Evolutionary conservation across 2,329 filamentous ascomycete species (phyloP).

Genomic region (Colletotrichum sp.): DNA sequence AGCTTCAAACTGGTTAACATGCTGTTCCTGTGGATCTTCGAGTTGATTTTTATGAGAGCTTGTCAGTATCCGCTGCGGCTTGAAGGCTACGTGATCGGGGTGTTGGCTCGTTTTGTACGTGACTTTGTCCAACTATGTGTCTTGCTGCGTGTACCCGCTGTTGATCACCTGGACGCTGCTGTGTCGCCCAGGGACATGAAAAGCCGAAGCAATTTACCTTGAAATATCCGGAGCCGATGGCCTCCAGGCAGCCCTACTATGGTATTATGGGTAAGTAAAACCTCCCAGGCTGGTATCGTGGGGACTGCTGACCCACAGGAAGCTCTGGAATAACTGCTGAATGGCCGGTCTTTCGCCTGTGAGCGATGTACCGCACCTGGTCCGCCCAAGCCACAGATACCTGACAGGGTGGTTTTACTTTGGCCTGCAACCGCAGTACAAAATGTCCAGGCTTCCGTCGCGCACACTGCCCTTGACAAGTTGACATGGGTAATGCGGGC

Average conservation of each 20-base stretch:
- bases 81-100: accelerated
- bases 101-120: background rate
- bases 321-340: too few relatives aligned
- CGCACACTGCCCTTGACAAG: background rate
- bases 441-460: background rate
- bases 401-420: too few relatives aligned
- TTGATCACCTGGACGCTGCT: background rate
- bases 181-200: background rate
- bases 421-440: background rate
- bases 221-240: background rate
- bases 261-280: too few relatives aligned
- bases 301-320: too few relatives aligned
- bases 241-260: background rate
- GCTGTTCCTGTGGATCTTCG: background rate
- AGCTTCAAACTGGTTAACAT: background rate
- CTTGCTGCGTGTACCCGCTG: background rate
- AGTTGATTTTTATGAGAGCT: background rate
- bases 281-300: too few relatives aligned
- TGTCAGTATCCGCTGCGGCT: background rate
- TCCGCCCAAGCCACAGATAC: too few relatives aligned
- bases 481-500: background rate
- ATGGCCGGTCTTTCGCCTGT: too few relatives aligned
- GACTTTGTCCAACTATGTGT: background rate
- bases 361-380: too few relatives aligned
- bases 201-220: background rate